A percentile compares a stretch with the other conserved stretches of the same genome.
Evolutionary conservation across 352 stramenopile genomes (phyloP).

Genomic region (Pythium myriotylum): DNA sequence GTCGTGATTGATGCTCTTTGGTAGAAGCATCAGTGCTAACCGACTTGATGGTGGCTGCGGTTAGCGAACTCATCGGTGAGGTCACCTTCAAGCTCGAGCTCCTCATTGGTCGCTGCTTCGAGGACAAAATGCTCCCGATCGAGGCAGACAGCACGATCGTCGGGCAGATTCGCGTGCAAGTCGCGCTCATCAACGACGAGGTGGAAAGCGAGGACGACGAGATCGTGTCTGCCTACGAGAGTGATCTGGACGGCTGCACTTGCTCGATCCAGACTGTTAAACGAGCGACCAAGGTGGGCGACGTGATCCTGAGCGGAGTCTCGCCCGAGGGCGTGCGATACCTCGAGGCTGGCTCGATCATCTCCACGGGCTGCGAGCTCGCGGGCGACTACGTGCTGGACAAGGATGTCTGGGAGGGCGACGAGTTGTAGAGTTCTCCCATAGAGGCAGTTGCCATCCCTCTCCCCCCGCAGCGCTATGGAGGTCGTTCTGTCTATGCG

Average conservation of each 20-base stretch:
- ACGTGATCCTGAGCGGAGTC: conserved; percentile 77
- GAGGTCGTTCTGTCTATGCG: conserved; percentile 11
- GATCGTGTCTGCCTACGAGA: conserved; percentile 26
- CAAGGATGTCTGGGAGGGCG: conserved; percentile 74
- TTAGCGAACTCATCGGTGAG: conserved; percentile 71
- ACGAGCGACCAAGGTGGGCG: conserved; percentile 69
- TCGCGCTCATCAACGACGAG: conserved; percentile 81
- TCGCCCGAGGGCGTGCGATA: conserved; percentile 72
- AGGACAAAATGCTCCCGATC: conserved; percentile 74
- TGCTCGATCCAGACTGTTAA: conserved; percentile 40
- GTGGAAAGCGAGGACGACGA: conserved; percentile 63
- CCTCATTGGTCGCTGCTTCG: conserved; percentile 63
- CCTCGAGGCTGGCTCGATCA: conserved; percentile 61
- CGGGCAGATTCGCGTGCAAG: conserved; percentile 67
- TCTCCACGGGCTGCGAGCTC: conserved; percentile 63
- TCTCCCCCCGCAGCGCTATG: not conserved
- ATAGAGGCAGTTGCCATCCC: too few species aligned
- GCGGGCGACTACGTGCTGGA: conserved; percentile 79
- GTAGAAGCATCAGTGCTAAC: not conserved
- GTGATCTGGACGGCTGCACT: conserved; percentile 67
- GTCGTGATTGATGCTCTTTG: not conserved
- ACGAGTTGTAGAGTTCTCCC: conserved; percentile 43
- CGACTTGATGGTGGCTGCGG: not conserved
- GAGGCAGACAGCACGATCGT: conserved; percentile 80
- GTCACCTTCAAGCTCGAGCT: conserved; percentile 68